These are phyloP conservation scores for Discostella stelligeroides DNA, from an alignment of 108 stramenopile genomes.

Conservation along the genomic window DNA sequence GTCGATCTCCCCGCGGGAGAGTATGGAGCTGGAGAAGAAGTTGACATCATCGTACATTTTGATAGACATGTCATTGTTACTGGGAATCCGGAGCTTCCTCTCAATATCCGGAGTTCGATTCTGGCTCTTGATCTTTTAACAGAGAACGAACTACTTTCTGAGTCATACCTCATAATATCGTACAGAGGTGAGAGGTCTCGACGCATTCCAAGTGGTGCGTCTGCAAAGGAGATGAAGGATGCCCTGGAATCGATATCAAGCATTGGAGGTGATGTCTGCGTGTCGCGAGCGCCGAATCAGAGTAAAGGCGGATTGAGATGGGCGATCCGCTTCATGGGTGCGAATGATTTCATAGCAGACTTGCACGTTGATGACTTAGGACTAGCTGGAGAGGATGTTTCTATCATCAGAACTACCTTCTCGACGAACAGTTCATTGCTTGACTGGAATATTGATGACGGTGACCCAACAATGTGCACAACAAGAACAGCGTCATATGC, in stretches of 20 bases:
- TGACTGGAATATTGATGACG: slow-evolving; percentile 20
- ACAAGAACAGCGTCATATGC: slow-evolving; percentile 36
- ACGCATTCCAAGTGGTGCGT: slow-evolving; percentile 37
- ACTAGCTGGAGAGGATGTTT: slow-evolving; percentile 9
- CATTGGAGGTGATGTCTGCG: slow-evolving; percentile 19
- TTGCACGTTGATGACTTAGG: slow-evolving; percentile 16
- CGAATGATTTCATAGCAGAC: slow-evolving; percentile 23
- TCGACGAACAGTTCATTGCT: slow-evolving; percentile 4
- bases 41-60: slow-evolving; percentile 45
- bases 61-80: slow-evolving; percentile 42
- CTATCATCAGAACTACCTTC: not conserved
- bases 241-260: slow-evolving; percentile 23
- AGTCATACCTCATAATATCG: slow-evolving; percentile 30
- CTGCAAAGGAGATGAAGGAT: slow-evolving; percentile 24
- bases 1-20: slow-evolving; percentile 31
- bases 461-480: slow-evolving; percentile 29
- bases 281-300: slow-evolving; percentile 14
- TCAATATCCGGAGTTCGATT: slow-evolving; percentile 30
- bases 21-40: slow-evolving; percentile 51
- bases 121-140: slow-evolving; percentile 21
- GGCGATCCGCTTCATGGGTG: slow-evolving; percentile 37
- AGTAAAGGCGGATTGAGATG: slow-evolving; percentile 34
- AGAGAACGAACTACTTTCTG: slow-evolving; percentile 15
- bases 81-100: slow-evolving; percentile 42
- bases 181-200: slow-evolving; percentile 25